These are phyloP conservation scores for Carallia brachiata DNA, from an alignment of 345 rosid species.

Conservation along the genomic window DNA sequence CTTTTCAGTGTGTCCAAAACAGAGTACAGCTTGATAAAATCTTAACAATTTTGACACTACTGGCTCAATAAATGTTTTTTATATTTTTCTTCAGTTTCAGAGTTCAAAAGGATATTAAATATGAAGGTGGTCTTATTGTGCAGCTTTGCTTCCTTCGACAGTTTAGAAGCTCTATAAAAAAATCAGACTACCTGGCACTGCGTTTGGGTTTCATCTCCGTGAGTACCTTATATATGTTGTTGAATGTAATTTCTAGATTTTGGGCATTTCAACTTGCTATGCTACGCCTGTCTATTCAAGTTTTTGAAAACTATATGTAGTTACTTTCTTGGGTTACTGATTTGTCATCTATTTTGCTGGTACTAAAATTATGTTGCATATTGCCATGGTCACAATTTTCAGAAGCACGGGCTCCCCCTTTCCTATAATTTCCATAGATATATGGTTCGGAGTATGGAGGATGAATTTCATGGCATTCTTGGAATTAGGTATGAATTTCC, in stretches of 20 bases:
- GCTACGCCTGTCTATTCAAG: neutral
- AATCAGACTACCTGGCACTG: constrained; percentile 85
- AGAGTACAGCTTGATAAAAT: no score
- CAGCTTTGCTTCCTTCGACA: constrained; percentile 92
- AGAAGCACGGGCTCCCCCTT: constrained; percentile 85
- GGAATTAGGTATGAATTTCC: constrained; percentile 65
- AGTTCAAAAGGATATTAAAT: neutral
- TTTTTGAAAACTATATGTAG: no score
- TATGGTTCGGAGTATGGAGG: constrained; percentile 97
- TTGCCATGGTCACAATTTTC: constrained; percentile 20
- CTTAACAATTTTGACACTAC: no score
- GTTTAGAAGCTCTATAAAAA: constrained; percentile 68
- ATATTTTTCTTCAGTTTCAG: no score
- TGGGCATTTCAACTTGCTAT: neutral
- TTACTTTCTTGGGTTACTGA: no score
- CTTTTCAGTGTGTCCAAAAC: no score
- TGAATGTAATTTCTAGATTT: neutral
- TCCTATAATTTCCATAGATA: constrained; percentile 86
- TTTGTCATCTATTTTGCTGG: no score
- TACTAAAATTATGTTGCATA: neutral
- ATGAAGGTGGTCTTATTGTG: constrained; percentile 13
- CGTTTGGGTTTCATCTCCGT: constrained; percentile 83
- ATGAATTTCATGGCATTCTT: constrained; percentile 93
- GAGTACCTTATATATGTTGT: constrained; percentile 27
- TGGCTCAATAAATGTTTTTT: no score